A percentile compares a stretch with the other conserved stretches of the same genome.
Conservation (phyloP, 345 rosid species). For the Eucalyptus brandiana region DNA sequence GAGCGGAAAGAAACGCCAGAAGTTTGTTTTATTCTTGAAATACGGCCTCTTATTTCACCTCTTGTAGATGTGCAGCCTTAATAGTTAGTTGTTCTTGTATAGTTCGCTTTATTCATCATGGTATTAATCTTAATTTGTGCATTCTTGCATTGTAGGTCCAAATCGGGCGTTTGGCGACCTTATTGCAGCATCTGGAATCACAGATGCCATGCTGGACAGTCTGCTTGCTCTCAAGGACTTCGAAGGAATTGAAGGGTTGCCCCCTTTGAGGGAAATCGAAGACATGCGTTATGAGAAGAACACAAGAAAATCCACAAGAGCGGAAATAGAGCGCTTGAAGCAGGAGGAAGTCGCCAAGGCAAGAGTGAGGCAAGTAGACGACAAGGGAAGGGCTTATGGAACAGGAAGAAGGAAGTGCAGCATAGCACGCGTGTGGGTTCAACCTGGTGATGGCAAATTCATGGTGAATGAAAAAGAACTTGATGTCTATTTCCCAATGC, state of each 20-base stretch:
- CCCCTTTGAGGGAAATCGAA: slow-evolving; percentile 74
- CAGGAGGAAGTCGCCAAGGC: slow-evolving; percentile 86
- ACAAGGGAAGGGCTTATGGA: slow-evolving; percentile 87
- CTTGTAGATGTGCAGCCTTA: neutral
- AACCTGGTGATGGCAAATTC: slow-evolving; percentile 83
- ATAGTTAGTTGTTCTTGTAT: neutral
- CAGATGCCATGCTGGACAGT: slow-evolving; percentile 92
- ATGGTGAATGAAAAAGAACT: slow-evolving; percentile 65
- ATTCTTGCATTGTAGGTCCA: slow-evolving; percentile 37
- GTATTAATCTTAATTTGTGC: neutral
- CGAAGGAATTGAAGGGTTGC: slow-evolving; percentile 76
- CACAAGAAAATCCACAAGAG: slow-evolving; percentile 53
- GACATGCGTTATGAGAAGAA: slow-evolving; percentile 63
- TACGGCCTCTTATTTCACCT: neutral
- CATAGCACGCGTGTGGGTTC: slow-evolving; percentile 87
- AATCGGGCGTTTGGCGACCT: slow-evolving; percentile 94
- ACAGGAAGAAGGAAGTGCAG: slow-evolving; percentile 96
- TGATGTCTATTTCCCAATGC: slow-evolving; percentile 90
- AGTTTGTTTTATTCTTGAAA: neutral
- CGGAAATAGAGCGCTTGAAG: slow-evolving; percentile 76
- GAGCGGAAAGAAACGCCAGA: neutral
- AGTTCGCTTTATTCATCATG: neutral
- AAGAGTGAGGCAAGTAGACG: slow-evolving; percentile 83
- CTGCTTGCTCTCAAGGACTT: slow-evolving; percentile 79
- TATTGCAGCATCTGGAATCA: slow-evolving; percentile 79